phyloP scores from a whole-genome alignment of 2,329 filamentous ascomycete genomes.

The Cadophora sp. region DNA sequence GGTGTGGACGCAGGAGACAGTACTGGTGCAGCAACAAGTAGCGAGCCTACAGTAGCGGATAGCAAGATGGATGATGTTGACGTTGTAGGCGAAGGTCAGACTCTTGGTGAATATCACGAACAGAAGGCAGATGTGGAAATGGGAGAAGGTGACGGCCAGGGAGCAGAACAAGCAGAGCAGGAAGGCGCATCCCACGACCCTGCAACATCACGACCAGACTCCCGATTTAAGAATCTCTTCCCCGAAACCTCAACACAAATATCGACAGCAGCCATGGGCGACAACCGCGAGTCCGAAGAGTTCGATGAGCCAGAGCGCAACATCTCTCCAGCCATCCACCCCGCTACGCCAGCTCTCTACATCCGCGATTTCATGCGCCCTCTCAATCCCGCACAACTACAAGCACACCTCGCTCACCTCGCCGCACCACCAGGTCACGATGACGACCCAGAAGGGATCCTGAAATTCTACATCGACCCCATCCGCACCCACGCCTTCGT shows the following conservation, averaged over 20 bases:
- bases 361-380: constrained; percentile 92
- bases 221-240: constrained; percentile 56
- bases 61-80: constrained; percentile 31
- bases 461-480: constrained; percentile 78
- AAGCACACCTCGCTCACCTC: constrained; percentile 71
- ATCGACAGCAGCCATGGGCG: constrained; percentile 25
- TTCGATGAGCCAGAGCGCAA: constrained; percentile 39
- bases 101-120: not conserved
- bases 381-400: constrained; percentile 71
- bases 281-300: constrained; percentile 31
- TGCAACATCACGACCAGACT: constrained; percentile 43
- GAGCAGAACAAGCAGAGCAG: not conserved
- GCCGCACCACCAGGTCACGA: constrained; percentile 63
- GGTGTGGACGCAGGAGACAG: constrained; percentile 29
- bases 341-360: constrained; percentile 80
- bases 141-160: not conserved
- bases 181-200: constrained; percentile 23
- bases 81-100: constrained; percentile 19
- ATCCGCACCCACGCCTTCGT: constrained; percentile 91
- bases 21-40: constrained; percentile 10
- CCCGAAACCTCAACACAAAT: constrained; percentile 22
- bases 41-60: constrained; percentile 28
- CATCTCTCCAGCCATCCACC: constrained; percentile 67
- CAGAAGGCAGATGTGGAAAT: constrained; percentile 16
- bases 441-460: constrained; percentile 61